Percentiles rank a stretch among this genome's conserved stretches.
phyloP scores from a whole-genome alignment of 441 rosid species.

The Metrosideros polymorpha region DNA sequence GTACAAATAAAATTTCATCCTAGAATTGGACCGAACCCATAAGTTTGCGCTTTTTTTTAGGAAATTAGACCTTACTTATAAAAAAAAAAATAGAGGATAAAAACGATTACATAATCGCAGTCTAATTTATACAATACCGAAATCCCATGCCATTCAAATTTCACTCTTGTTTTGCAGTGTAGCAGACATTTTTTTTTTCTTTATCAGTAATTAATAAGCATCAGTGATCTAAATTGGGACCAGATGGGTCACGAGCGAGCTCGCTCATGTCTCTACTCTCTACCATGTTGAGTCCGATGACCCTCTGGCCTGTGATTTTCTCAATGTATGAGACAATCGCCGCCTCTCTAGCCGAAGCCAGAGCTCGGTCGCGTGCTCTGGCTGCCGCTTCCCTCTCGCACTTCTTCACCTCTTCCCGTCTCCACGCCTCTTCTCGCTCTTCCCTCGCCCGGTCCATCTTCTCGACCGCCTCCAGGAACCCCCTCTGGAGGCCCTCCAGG shows the following conservation, averaged over 20 bases:
- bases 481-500: conserved; percentile 32
- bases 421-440: conserved; percentile 32
- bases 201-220: not conserved
- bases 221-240: not conserved
- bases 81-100: not conserved
- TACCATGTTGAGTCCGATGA: not conserved
- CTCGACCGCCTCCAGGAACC: conserved; percentile 31
- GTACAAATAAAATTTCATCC: not conserved
- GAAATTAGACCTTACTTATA: not conserved
- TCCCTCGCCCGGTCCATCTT: conserved; percentile 25
- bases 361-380: conserved; percentile 24
- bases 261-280: not conserved
- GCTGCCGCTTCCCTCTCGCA: conserved; percentile 24
- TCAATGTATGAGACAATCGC: conserved; percentile 22
- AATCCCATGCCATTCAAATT: not conserved
- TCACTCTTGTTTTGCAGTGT: not conserved
- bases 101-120: not conserved
- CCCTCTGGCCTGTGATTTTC: conserved; percentile 31
- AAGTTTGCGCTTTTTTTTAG: fast-evolving
- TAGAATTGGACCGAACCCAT: not conserved
- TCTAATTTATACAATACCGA: not conserved
- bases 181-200: not conserved
- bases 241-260: not conserved
- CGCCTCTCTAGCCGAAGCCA: conserved; percentile 33
- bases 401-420: conserved; percentile 18